Evolutionary conservation across 306 rosid species (phyloP).

Genomic region (Pyrus betulifolia): DNA sequence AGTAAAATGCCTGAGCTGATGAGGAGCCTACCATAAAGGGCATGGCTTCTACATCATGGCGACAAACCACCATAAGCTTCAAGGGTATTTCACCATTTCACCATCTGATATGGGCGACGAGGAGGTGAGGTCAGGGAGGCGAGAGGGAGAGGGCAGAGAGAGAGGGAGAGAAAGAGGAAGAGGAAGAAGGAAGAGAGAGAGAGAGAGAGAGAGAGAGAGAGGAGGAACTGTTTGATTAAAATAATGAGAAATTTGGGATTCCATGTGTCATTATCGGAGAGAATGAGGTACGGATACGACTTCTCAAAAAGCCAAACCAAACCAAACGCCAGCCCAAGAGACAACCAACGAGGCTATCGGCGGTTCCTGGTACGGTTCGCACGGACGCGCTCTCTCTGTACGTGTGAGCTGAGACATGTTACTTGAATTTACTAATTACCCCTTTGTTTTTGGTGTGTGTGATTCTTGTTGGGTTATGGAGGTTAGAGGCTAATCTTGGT

Average conservation of each 20-base stretch:
- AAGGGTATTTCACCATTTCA: conserved; percentile 8
- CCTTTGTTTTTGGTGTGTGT: neutral
- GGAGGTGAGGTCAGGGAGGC: neutral
- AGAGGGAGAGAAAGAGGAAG: neutral
- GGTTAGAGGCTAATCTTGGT: neutral
- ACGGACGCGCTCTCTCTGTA: conserved; percentile 13
- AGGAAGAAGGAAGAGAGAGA: no score
- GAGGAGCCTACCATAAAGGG: conserved; percentile 22
- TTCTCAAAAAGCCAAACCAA: neutral
- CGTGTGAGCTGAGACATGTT: neutral
- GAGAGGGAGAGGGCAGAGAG: neutral
- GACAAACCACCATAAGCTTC: conserved; percentile 12
- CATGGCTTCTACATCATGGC: conserved; percentile 30
- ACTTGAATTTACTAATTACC: neutral
- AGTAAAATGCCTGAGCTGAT: neutral
- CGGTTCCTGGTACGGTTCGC: conserved; percentile 24
- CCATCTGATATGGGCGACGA: neutral
- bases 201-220: neutral
- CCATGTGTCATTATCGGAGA: conserved; percentile 35
- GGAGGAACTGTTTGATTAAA: neutral
- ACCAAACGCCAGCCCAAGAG: neutral
- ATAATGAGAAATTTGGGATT: conserved; percentile 9
- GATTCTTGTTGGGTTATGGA: neutral
- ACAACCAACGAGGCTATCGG: neutral
- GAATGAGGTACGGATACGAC: conserved; percentile 14